Evolutionary conservation across 257 asterid genomes (phyloP).

Genomic region (Ajuga chamaepitys): DNA sequence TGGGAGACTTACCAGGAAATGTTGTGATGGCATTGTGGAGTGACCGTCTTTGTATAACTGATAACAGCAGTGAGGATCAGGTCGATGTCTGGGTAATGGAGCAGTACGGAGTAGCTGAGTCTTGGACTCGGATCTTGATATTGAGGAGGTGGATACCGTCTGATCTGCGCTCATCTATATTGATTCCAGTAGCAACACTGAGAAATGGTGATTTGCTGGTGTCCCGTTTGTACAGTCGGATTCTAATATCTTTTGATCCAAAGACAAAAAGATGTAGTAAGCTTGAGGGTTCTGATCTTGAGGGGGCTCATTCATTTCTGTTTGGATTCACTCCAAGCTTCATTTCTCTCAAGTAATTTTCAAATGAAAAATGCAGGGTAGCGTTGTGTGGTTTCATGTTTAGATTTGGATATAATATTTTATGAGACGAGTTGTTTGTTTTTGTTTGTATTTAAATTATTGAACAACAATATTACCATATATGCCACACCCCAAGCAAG

Average conservation of each 20-base stretch:
- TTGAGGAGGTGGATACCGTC: neutral
- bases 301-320: neutral
- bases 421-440: too few species aligned
- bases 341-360: neutral
- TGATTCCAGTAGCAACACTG: neutral
- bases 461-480: too few species aligned
- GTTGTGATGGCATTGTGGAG: neutral
- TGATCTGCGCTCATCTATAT: neutral
- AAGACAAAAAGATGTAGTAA: neutral
- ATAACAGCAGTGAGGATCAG: neutral
- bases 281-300: neutral
- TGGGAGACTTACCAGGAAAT: neutral
- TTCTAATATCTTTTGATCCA: constrained; percentile 1
- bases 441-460: too few species aligned
- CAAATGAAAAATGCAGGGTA: too few species aligned
- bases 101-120: neutral
- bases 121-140: constrained; percentile 1
- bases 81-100: constrained; percentile 12
- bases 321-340: neutral
- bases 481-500: too few species aligned
- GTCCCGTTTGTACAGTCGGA: neutral
- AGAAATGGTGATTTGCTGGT: constrained; percentile 8
- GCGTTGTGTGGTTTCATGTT: too few species aligned
- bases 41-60: constrained; percentile 4
- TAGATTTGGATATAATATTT: too few species aligned